phyloP scores from a whole-genome alignment of 495 filamentous ascomycete genomes.

The Letharia lupina region DNA sequence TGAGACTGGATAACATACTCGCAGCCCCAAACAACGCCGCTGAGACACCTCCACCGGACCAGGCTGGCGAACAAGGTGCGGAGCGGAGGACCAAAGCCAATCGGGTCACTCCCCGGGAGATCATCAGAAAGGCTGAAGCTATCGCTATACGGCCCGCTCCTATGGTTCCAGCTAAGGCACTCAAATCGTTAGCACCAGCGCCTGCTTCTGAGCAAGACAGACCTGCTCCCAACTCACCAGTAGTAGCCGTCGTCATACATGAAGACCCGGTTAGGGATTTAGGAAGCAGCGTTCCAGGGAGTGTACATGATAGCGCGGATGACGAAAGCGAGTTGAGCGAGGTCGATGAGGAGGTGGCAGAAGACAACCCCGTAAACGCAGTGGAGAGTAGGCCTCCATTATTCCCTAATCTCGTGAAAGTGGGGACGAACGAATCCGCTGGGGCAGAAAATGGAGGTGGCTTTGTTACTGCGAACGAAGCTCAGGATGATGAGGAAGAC shows the following conservation, averaged over 20 bases:
- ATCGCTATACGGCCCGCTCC: slow-evolving; percentile 36
- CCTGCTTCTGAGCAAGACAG: slow-evolving; percentile 22
- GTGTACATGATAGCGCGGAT: slow-evolving; percentile 65
- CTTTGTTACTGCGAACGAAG: slow-evolving; percentile 6
- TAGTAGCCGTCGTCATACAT: slow-evolving; percentile 32
- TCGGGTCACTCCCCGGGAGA: slow-evolving; percentile 37
- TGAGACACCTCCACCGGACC: slow-evolving; percentile 23
- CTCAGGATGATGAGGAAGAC: slow-evolving; percentile 18
- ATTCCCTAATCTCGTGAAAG: slow-evolving; percentile 33
- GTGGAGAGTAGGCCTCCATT: slow-evolving; percentile 27
- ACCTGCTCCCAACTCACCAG: slow-evolving; percentile 14
- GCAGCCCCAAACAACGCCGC: slow-evolving; percentile 30
- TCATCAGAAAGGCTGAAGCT: slow-evolving; percentile 54
- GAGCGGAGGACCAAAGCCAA: slow-evolving; percentile 17
- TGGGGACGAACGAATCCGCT: slow-evolving; percentile 1
- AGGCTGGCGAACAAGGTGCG: slow-evolving; percentile 6
- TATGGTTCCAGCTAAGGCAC: slow-evolving; percentile 32
- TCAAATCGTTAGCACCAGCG: slow-evolving; percentile 15
- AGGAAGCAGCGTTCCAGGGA: slow-evolving; percentile 45
- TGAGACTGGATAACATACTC: slow-evolving; percentile 52
- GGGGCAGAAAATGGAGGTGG: slow-evolving; percentile 14
- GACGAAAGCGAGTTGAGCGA: slow-evolving; percentile 78
- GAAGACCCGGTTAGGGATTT: slow-evolving; percentile 32
- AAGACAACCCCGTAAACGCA: slow-evolving; percentile 37
- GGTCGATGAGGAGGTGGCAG: slow-evolving; percentile 39